Conservation (phyloP, 169 alveolate genomes). For the Cryptosporidium canis region DNA sequence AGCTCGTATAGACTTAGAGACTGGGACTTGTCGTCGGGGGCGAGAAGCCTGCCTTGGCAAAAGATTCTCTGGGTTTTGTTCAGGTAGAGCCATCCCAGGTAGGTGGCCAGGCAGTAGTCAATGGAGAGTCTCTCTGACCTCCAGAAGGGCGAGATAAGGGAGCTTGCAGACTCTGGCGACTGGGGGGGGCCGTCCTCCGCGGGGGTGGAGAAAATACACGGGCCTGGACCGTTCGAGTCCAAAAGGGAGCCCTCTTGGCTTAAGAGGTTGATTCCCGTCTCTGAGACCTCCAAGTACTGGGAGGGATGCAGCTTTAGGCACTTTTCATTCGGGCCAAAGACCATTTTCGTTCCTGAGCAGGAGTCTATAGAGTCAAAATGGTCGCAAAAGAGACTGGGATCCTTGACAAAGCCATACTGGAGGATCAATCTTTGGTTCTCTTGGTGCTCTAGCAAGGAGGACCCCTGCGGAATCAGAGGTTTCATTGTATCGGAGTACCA, state of each 20-base stretch:
- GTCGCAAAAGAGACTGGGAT: not conserved
- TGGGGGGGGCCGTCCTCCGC: not conserved
- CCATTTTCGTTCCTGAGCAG: constrained; percentile 26
- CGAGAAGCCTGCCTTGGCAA: constrained; percentile 83
- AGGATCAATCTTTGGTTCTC: constrained; percentile 52
- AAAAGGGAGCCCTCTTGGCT: not conserved
- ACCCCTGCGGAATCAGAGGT: constrained; percentile 37
- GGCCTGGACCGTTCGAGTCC: not conserved
- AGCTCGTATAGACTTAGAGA: constrained; percentile 19
- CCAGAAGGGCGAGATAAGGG: constrained; percentile 87
- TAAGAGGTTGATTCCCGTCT: constrained; percentile 12
- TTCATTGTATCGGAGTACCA: constrained; percentile 51
- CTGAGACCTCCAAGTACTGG: constrained; percentile 41
- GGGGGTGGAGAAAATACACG: not conserved
- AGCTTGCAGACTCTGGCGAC: constrained; percentile 32
- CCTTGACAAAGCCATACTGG: constrained; percentile 1
- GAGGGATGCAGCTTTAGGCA: constrained; percentile 14
- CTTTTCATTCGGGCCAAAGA: not conserved
- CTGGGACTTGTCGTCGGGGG: not conserved
- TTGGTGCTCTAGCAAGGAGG: constrained; percentile 4
- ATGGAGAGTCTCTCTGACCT: constrained; percentile 82
- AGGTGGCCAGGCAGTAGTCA: constrained; percentile 88
- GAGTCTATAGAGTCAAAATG: not conserved
- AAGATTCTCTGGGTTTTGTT: constrained; percentile 83
- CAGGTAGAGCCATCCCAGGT: constrained; percentile 87